Percentiles rank a stretch among this genome's conserved stretches.
phyloP scores from a whole-genome alignment of 2,329 filamentous ascomycete genomes.

The Beauveria caledonica region DNA sequence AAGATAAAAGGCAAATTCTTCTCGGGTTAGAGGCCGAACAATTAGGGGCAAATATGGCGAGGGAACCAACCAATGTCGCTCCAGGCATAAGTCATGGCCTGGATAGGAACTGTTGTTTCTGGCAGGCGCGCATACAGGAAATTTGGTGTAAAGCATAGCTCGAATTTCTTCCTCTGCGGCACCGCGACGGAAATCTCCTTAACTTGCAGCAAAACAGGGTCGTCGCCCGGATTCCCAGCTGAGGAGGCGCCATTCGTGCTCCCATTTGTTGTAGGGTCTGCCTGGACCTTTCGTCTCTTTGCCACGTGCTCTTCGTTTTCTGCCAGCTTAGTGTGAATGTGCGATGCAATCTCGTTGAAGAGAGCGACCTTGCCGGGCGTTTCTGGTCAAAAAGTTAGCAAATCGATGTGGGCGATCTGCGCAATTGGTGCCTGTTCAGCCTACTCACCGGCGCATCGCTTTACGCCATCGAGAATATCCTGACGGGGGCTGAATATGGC shows the following conservation, averaged over 20 bases:
- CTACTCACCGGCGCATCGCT: slow-evolving; percentile 41
- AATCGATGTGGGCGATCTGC: not conserved
- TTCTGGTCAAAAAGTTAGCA: slow-evolving; percentile 28
- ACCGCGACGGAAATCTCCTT: slow-evolving; percentile 61
- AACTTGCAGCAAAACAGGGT: slow-evolving; percentile 49
- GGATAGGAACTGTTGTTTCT: slow-evolving; percentile 41
- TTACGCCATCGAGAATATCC: slow-evolving; percentile 47
- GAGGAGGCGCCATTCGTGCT: slow-evolving; percentile 16
- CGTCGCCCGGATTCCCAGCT: slow-evolving; percentile 34
- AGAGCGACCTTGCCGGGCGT: slow-evolving; percentile 40
- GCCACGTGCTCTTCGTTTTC: slow-evolving; percentile 36
- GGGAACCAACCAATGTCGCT: slow-evolving; percentile 47
- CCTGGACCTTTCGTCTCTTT: slow-evolving; percentile 46
- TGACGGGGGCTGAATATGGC: slow-evolving; percentile 47
- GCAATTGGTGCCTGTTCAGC: not conserved
- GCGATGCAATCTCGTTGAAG: slow-evolving; percentile 48
- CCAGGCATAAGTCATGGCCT: slow-evolving; percentile 51
- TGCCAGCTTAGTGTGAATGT: slow-evolving; percentile 38
- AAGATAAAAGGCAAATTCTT: slow-evolving; percentile 55
- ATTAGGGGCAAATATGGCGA: slow-evolving; percentile 3
- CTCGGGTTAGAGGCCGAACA: not conserved
- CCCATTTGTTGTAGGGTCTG: slow-evolving; percentile 16
- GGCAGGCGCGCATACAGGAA: slow-evolving; percentile 50
- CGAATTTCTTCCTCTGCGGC: slow-evolving; percentile 61
- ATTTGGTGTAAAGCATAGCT: slow-evolving; percentile 52